Evolutionary conservation across 495 filamentous ascomycete species (phyloP), one percentile per base, ranked within the genome.

Genomic region (Bathelium albidoporum): DNA sequence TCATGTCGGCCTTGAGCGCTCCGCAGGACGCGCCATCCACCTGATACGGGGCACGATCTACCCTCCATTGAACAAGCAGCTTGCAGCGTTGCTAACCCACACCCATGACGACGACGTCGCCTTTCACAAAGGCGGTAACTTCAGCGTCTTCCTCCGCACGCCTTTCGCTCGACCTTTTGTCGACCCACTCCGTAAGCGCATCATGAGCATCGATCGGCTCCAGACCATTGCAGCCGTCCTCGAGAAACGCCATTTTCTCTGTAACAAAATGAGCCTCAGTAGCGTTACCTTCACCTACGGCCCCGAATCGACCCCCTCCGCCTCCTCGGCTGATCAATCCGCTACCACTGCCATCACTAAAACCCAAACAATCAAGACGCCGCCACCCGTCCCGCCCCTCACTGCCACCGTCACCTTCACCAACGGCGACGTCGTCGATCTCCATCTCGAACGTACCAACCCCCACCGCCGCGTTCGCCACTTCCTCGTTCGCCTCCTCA

Each of bases 401-500:
- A 62, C 61, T n/a, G 77, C 75, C 7, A 71, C 69, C 28, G 68
- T 81, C 32, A 60, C 67, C 58, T 79, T 80, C 64, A 49, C 65
- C 12, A 64, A 62, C 12, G 69, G 73, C 36, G 52, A 39, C 2
- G 61, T 71, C 26, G 68, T 77, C 70, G 69, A 59, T 58, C 65
- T 90, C 12, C 63, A 69, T 14, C 77, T 97, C 26, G 81, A 86
- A 24, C 69, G 70, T 24, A 77, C 78, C 16, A 95, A 90, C 65
- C 92, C 92, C 0, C 91, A 96, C 71, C 78, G 87, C 52, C 83
- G 88, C 18, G 85, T 91, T 22, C 75, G 83, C 39, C 83, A 88
- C 60, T 75, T 82, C 32, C 77, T 97, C 14, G 81, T 80, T 7
- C 76, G 76, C 20, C 75, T 82, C 41, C 73, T 94, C 59, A 91